A percentile compares a stretch with the other conserved stretches of the same genome.
phyloP scores from a whole-genome alignment of 2,329 filamentous ascomycete genomes.

The Fusarium marasasianum region DNA sequence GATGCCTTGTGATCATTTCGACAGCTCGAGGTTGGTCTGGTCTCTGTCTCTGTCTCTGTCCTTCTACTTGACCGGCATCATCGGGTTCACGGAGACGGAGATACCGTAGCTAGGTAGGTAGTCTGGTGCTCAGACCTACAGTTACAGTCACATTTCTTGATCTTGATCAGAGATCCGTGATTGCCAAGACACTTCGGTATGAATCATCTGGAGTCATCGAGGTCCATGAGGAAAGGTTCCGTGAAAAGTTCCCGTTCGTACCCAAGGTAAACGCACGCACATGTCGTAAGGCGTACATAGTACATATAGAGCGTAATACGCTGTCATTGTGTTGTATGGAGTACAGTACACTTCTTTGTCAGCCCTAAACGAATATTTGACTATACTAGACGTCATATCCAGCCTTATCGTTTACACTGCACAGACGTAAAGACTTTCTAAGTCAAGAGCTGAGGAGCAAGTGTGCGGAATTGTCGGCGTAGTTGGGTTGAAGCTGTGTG shows the following conservation, averaged over 20 bases:
- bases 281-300: background rate
- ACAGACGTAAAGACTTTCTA: background rate
- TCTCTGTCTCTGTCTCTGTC: background rate
- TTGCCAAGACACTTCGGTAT: conserved; percentile 20
- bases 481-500: background rate
- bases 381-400: conserved; percentile 5
- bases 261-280: background rate
- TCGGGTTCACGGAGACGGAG: conserved; percentile 19
- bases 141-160: background rate
- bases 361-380: conserved; percentile 5
- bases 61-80: background rate
- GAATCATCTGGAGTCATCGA: background rate
- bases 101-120: background rate
- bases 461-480: conserved; percentile 15
- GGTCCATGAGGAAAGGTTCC: background rate
- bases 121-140: too few species aligned
- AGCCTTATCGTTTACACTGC: conserved; percentile 13
- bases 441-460: background rate
- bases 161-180: background rate
- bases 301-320: background rate
- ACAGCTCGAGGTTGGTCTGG: background rate
- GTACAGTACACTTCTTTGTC: background rate
- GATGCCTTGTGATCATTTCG: conserved; percentile 16
- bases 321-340: background rate
- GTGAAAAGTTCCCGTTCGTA: background rate